phyloP scores from a whole-genome alignment of 2,329 filamentous ascomycete genomes.

The Fusarium chuoi region DNA sequence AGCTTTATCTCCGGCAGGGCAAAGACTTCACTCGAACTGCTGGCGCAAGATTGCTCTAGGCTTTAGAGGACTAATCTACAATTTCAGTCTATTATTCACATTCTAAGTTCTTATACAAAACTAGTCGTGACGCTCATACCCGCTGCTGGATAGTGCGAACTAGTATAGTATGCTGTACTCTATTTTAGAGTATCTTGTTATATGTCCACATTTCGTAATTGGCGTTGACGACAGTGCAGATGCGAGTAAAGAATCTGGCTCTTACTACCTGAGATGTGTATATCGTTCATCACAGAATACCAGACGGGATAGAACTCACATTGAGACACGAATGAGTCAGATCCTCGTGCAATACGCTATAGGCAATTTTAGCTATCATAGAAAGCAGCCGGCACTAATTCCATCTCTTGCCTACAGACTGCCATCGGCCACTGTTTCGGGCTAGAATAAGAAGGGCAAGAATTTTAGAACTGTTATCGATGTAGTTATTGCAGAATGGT shows the following conservation, averaged over 20 bases:
- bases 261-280: fast-evolving
- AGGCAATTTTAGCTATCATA: not conserved
- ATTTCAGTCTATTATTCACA: too few species aligned
- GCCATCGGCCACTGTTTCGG: too few species aligned
- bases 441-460: too few species aligned
- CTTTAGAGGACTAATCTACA: not conserved
- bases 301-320: fast-evolving
- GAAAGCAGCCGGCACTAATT: fast-evolving
- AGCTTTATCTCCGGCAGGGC: not conserved
- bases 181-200: not conserved
- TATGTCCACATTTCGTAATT: not conserved
- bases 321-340: not conserved
- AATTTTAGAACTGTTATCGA: not conserved
- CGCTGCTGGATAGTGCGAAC: not conserved
- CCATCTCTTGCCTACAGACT: fast-evolving
- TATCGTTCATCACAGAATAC: fast-evolving
- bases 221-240: not conserved
- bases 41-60: not conserved
- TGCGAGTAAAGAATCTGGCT: not conserved
- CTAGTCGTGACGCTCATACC: not conserved
- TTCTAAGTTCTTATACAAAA: fast-evolving
- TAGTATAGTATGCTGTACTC: not conserved
- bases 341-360: not conserved
- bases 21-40: not conserved
- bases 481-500: not conserved